A percentile compares a stretch with the other conserved stretches of the same genome.
Conservation (phyloP, 2,329 filamentous ascomycete species). For the Paraphaeosphaeria sporulosa region DNA sequence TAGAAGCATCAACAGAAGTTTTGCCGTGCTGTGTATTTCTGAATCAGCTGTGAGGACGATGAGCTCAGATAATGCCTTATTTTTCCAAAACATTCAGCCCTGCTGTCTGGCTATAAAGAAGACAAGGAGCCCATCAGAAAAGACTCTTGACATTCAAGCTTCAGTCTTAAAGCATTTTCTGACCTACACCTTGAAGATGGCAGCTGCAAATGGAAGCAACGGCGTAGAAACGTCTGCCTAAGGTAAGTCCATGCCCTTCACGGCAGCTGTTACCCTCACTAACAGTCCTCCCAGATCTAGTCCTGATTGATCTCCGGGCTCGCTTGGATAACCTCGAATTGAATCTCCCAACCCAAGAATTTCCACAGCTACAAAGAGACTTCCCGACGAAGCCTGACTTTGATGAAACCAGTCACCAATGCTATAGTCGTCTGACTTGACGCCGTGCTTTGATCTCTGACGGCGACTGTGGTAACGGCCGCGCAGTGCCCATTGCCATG, state of each 20-base stretch:
- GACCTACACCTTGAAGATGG: background rate
- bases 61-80: background rate
- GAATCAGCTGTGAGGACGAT: background rate
- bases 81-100: slow-evolving; percentile 1
- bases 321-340: slow-evolving; percentile 12
- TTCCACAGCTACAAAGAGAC: slow-evolving; percentile 10
- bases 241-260: background rate
- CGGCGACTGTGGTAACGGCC: slow-evolving; percentile 26
- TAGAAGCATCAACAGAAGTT: background rate
- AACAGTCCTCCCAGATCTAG: background rate
- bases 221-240: background rate
- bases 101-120: background rate
- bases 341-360: slow-evolving; percentile 3
- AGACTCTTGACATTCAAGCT: background rate
- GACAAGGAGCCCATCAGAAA: too few species aligned
- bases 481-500: slow-evolving; percentile 15
- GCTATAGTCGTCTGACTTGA: slow-evolving; percentile 36
- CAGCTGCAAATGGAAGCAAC: background rate
- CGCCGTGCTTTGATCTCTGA: slow-evolving; percentile 29
- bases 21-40: background rate
- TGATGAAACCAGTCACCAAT: slow-evolving; percentile 30
- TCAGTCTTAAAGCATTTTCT: background rate
- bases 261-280: background rate
- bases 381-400: slow-evolving; percentile 14
- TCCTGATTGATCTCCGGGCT: slow-evolving; percentile 13